Evolutionary conservation across 768 basidiomycete species (phyloP).

Genomic region (Leccinellum rugosiceps): DNA sequence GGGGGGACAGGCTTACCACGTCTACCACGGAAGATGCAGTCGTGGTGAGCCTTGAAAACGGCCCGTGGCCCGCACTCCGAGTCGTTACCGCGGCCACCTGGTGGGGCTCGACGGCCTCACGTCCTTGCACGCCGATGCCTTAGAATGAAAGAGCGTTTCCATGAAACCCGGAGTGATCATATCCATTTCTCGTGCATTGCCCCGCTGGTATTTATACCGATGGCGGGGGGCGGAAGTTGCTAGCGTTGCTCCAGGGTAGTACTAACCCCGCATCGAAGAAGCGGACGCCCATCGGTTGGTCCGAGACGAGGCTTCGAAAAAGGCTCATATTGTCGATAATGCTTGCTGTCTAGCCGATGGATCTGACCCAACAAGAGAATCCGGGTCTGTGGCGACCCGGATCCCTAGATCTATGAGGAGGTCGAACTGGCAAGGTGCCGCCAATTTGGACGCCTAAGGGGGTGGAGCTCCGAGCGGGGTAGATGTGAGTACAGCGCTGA

Average conservation of each 20-base stretch:
- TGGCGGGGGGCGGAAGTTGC: not conserved
- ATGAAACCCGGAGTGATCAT: not conserved
- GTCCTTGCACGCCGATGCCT: too few relatives aligned
- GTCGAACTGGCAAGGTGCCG: not conserved
- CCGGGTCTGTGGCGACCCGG: not conserved
- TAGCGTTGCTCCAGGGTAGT: not conserved
- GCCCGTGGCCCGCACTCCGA: not conserved
- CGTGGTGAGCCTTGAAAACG: not conserved
- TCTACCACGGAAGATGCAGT: constrained; percentile 6
- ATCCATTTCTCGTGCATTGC: not conserved
- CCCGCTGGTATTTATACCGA: not conserved
- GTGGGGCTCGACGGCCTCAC: constrained; percentile 1
- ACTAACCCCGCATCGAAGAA: not conserved
- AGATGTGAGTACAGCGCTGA: not conserved
- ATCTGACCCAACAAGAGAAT: not conserved
- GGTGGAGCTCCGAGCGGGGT: too few relatives aligned
- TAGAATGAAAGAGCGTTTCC: not conserved
- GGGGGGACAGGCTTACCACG: constrained; percentile 3
- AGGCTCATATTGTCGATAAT: not conserved
- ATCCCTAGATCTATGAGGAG: not conserved
- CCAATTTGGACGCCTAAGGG: too few relatives aligned
- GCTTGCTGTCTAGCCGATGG: not conserved
- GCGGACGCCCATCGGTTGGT: not conserved
- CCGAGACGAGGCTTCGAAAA: not conserved
- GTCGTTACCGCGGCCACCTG: constrained; percentile 8